These are phyloP conservation scores for Coriolopsis trogii DNA, from an alignment of 1,284 basidiomycete genomes.

Conservation along the genomic window DNA sequence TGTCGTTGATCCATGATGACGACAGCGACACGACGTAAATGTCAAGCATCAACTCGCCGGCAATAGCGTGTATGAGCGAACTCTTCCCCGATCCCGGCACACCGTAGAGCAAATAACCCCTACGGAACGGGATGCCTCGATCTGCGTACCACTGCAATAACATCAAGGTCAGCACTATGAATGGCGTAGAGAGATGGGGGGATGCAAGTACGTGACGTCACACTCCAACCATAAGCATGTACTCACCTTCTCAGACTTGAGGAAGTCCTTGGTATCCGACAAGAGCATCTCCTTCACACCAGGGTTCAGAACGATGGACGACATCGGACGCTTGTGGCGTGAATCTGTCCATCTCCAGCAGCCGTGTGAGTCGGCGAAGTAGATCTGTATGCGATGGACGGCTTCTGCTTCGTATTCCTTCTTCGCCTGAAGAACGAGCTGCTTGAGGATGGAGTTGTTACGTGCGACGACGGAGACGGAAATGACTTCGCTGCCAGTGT, in stretches of 20 bases:
- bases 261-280: slow-evolving; percentile 78
- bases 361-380: slow-evolving; percentile 84
- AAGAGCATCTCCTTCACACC: slow-evolving; percentile 86
- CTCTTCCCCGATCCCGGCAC: slow-evolving; percentile 83
- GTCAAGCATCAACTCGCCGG: slow-evolving; percentile 79
- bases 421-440: slow-evolving; percentile 86
- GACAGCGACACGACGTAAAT: slow-evolving; percentile 80
- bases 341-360: slow-evolving; percentile 85
- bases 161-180: slow-evolving; percentile 21
- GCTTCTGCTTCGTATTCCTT: slow-evolving; percentile 82
- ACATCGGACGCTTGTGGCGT: slow-evolving; percentile 78
- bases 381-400: slow-evolving; percentile 81
- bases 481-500: slow-evolving; percentile 68
- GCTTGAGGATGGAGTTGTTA: slow-evolving; percentile 78
- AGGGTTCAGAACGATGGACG: slow-evolving; percentile 77
- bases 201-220: slow-evolving; percentile 7
- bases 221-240: neutral
- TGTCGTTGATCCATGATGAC: slow-evolving; percentile 79
- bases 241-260: slow-evolving; percentile 74
- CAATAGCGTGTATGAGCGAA: slow-evolving; percentile 82
- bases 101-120: slow-evolving; percentile 83
- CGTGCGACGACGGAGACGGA: slow-evolving; percentile 82
- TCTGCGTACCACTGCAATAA: slow-evolving; percentile 49
- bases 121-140: slow-evolving; percentile 76
- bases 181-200: neutral